Evolutionary conservation across 495 filamentous ascomycete genomes (phyloP).

Genomic region (Glutinoglossum americanum): DNA sequence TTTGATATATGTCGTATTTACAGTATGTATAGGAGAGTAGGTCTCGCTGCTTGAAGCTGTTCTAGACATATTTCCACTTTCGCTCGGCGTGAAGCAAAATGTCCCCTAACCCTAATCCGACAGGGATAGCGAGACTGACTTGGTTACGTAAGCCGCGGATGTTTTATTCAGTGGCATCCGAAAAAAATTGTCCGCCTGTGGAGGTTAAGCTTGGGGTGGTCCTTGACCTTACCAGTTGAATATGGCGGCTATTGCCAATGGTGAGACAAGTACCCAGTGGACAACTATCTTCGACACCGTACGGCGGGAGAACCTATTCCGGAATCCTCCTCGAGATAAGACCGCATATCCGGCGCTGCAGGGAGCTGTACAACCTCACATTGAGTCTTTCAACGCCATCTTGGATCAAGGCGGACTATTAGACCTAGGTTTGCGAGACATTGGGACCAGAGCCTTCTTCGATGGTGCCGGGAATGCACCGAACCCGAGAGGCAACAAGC

Average conservation of each 20-base stretch:
- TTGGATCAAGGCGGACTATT: slow-evolving; percentile 51
- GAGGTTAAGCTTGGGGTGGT: neutral
- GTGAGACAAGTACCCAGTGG: slow-evolving; percentile 45
- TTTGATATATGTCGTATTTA: too few species aligned
- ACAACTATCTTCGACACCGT: slow-evolving; percentile 60
- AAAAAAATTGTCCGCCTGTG: neutral
- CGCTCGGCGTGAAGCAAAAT: too few species aligned
- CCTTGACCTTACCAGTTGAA: neutral
- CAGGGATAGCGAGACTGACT: neutral
- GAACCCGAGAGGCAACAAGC: slow-evolving; percentile 31
- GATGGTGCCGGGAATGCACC: slow-evolving; percentile 37
- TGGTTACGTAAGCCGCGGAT: neutral
- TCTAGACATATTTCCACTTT: too few species aligned
- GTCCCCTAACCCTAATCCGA: neutral
- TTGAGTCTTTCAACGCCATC: slow-evolving; percentile 90
- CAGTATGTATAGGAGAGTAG: too few species aligned
- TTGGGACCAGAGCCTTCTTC: slow-evolving; percentile 70
- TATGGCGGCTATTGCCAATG: slow-evolving; percentile 34
- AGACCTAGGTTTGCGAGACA: slow-evolving; percentile 59
- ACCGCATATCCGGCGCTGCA: slow-evolving; percentile 77
- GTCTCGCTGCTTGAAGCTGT: too few species aligned
- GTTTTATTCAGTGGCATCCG: neutral
- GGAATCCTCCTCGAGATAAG: slow-evolving; percentile 63
- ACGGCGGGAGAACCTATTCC: slow-evolving; percentile 68
- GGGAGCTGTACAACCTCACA: slow-evolving; percentile 64